phyloP scores from a whole-genome alignment of 495 filamentous ascomycete species.

The Clohesyomyces aquaticus region DNA sequence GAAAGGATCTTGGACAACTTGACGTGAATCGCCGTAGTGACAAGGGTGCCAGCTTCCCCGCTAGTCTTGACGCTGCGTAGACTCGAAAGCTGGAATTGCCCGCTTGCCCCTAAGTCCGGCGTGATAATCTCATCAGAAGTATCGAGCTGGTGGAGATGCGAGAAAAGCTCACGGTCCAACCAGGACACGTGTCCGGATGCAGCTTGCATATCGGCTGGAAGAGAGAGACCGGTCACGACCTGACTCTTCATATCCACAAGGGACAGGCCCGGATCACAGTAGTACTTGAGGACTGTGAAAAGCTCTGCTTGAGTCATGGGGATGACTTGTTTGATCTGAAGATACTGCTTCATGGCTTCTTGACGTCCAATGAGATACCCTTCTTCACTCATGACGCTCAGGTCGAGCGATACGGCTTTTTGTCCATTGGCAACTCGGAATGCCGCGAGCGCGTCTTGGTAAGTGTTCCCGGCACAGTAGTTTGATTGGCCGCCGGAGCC shows the following conservation, averaged over 20 bases:
- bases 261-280: not conserved
- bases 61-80: no score
- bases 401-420: slow-evolving; percentile 5
- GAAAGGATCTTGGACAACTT: not conserved
- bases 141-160: not conserved
- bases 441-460: slow-evolving; percentile 25
- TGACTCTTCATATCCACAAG: not conserved
- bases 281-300: not conserved
- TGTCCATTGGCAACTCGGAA: slow-evolving; percentile 13
- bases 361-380: not conserved
- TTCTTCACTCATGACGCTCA: not conserved
- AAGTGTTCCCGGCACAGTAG: slow-evolving; percentile 33
- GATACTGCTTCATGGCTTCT: not conserved
- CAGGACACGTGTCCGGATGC: not conserved
- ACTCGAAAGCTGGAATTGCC: no score
- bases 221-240: not conserved
- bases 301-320: not conserved
- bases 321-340: not conserved
- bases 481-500: slow-evolving; percentile 28
- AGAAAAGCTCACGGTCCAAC: not conserved
- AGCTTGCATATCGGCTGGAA: not conserved
- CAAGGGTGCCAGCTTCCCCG: not conserved
- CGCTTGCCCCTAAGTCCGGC: no score
- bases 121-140: no score
- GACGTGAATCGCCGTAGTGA: not conserved